Evolutionary conservation across 106 monocot species (phyloP).

Genomic region (Dendrobium chrysotoxum): DNA sequence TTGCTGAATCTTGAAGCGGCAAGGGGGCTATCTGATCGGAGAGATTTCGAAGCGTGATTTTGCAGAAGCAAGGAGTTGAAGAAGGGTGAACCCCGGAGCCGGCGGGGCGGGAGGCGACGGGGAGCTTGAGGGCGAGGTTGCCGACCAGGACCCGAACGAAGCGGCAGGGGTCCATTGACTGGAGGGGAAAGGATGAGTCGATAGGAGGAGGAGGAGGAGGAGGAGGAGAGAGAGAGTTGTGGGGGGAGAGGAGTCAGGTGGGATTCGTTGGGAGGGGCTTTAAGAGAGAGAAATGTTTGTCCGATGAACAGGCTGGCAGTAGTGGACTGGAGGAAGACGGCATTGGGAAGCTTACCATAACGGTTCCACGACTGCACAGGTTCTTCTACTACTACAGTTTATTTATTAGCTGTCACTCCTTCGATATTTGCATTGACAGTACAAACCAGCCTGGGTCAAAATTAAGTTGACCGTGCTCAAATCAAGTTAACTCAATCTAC

Average conservation of each 20-base stretch:
- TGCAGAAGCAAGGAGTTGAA: constrained; percentile 72
- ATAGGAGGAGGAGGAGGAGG: too few relatives aligned
- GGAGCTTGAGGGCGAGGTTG: constrained; percentile 80
- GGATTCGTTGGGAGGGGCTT: neutral
- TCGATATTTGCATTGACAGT: too few relatives aligned
- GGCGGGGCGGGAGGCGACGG: constrained; percentile 55
- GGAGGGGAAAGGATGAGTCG: neutral
- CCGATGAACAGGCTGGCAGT: neutral
- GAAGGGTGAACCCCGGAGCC: constrained; percentile 81
- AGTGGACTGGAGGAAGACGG: neutral
- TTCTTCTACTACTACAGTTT: too few relatives aligned
- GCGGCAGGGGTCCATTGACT: constrained; percentile 77
- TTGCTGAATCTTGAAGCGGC: constrained; percentile 30
- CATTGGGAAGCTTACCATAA: neutral
- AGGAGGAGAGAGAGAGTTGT: neutral
- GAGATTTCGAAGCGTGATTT: constrained; percentile 52
- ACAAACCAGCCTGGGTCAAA: too few relatives aligned
- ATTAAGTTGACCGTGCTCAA: too few relatives aligned
- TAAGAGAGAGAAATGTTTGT: neutral
- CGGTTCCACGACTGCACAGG: too few relatives aligned
- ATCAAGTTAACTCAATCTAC: too few relatives aligned
- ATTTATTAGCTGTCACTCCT: too few relatives aligned
- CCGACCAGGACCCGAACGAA: constrained; percentile 80
- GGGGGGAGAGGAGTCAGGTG: neutral
- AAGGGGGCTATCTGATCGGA: constrained; percentile 41